Conservation (phyloP, 202 grass and related monocot species). For the Setaria viridis region DNA sequence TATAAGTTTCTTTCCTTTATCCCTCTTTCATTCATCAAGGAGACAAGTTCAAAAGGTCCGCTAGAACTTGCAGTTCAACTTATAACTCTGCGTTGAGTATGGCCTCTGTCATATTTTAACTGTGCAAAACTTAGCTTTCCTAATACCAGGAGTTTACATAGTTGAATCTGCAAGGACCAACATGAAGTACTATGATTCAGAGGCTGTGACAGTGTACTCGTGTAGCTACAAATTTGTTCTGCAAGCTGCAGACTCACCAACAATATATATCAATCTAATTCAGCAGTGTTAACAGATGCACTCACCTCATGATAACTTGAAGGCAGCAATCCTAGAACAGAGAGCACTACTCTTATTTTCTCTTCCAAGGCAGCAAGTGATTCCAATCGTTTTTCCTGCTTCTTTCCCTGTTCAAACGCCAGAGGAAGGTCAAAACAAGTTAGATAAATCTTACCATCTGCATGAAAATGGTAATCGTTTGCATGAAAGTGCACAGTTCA, state of each 20-base stretch:
- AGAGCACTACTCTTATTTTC: constrained; percentile 64
- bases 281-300: background rate
- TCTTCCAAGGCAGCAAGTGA: constrained; percentile 72
- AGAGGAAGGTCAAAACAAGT: constrained; percentile 16
- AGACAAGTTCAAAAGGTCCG: background rate
- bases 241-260: background rate
- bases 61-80: too few relatives aligned
- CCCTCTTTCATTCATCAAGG: constrained; percentile 3
- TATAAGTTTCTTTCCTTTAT: constrained; percentile 9
- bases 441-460: constrained; percentile 15
- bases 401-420: constrained; percentile 68
- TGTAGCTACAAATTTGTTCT: background rate
- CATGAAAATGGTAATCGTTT: background rate
- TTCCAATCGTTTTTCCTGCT: constrained; percentile 69
- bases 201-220: background rate
- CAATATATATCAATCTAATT: background rate
- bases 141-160: background rate
- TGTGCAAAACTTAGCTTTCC: background rate
- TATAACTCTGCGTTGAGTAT: background rate
- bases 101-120: background rate
- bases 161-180: constrained; percentile 4
- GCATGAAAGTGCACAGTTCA: background rate
- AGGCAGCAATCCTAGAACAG: constrained; percentile 76
- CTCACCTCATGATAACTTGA: constrained; percentile 72
- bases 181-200: background rate